phyloP scores from a whole-genome alignment of 805 yeast species.

The Schizosaccharomyces lindneri region DNA sequence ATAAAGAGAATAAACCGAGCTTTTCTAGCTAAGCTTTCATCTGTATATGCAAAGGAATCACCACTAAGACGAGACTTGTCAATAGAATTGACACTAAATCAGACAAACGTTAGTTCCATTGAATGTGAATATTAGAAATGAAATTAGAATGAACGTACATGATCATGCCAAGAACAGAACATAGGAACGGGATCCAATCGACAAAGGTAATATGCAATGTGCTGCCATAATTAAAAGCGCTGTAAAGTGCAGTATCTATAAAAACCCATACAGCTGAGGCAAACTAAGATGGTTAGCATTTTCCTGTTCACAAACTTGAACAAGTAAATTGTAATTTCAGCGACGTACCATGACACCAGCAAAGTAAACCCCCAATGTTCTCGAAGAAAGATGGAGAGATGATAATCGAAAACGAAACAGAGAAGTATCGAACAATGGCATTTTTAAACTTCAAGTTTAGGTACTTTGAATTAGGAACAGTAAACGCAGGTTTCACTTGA shows the following conservation, averaged over 20 bases:
- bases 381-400: neutral
- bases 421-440: neutral
- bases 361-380: constrained; percentile 1
- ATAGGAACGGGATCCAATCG: constrained; percentile 86
- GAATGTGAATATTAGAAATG: neutral
- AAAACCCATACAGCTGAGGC: constrained; percentile 77
- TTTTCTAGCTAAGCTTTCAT: constrained; percentile 52
- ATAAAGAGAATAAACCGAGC: constrained; percentile 73
- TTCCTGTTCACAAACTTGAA: neutral
- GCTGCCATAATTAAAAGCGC: constrained; percentile 65
- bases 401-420: constrained; percentile 1
- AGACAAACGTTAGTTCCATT: neutral
- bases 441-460: neutral
- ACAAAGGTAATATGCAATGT: constrained; percentile 68
- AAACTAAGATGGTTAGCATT: constrained; percentile 15
- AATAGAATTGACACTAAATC: constrained; percentile 27
- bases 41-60: constrained; percentile 19
- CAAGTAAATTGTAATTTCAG: neutral
- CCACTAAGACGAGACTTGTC: constrained; percentile 33
- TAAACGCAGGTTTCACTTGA: no score
- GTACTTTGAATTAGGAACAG: no score
- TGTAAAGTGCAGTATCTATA: constrained; percentile 69
- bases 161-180: constrained; percentile 74
- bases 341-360: neutral
- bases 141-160: constrained; percentile 1